A percentile compares a stretch with the other conserved stretches of the same genome.
These are phyloP conservation scores for Lonicera japonica DNA, from an alignment of 129 eudicot species.

Conservation along the genomic window DNA sequence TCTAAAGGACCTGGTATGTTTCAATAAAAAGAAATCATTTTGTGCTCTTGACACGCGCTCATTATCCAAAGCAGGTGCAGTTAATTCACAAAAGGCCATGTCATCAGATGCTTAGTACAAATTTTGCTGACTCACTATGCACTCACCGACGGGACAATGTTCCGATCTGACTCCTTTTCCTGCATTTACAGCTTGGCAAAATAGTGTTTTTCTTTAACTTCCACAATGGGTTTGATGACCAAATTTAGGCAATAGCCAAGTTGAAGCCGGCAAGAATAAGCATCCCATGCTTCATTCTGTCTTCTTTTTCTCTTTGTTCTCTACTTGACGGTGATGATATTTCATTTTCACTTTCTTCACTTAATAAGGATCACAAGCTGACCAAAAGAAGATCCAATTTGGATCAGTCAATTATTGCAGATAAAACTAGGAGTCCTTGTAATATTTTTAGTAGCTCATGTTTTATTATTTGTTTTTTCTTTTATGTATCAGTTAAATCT, in stretches of 20 bases:
- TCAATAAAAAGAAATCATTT: constrained; percentile 3
- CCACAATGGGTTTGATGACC: constrained; percentile 2
- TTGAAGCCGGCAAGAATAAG: background rate
- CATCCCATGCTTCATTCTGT: constrained; percentile 11
- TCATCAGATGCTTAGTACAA: constrained; percentile 12
- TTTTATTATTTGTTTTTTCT: background rate
- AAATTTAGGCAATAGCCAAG: background rate
- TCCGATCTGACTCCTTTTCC: background rate
- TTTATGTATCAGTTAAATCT: no score
- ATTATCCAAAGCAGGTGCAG: constrained; percentile 1
- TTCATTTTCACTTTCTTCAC: constrained; percentile 3
- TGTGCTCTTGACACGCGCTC: constrained; percentile 1
- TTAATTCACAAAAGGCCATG: background rate
- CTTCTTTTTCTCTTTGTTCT: background rate
- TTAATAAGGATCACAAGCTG: no score
- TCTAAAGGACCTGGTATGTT: background rate
- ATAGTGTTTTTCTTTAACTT: background rate
- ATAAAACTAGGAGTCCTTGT: background rate
- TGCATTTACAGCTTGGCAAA: background rate
- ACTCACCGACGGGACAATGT: constrained; percentile 13
- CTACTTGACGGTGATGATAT: constrained; percentile 3
- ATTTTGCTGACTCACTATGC: constrained; percentile 20
- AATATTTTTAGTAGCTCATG: background rate
- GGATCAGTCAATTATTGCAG: background rate
- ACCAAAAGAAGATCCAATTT: no score